Percentiles rank a stretch among this genome's conserved stretches.
phyloP scores from a whole-genome alignment of 768 basidiomycete genomes.

The Agaricus blazei region DNA sequence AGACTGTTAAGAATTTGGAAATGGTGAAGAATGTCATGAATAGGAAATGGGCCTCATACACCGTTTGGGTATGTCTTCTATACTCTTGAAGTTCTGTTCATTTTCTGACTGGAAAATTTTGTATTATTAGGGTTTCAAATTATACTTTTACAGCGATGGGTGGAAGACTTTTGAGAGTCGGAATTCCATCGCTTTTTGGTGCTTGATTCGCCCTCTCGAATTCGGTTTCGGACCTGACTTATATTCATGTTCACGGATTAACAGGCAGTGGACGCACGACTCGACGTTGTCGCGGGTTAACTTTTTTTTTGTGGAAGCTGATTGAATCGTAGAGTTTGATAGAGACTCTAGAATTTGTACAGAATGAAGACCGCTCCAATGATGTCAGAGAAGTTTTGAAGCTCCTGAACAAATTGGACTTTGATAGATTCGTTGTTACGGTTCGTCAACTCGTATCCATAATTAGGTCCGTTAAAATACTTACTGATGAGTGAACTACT shows the following conservation, averaged over 20 bases:
- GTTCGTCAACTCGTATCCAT: constrained; percentile 26
- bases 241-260: constrained; percentile 33
- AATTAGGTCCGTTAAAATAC: neutral
- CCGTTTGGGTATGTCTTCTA: constrained; percentile 63
- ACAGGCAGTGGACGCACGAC: constrained; percentile 66
- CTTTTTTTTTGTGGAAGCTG: neutral
- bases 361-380: constrained; percentile 69
- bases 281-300: constrained; percentile 83
- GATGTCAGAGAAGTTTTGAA: constrained; percentile 66
- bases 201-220: constrained; percentile 2
- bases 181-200: constrained; percentile 79
- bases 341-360: constrained; percentile 57
- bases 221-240: too few species aligned
- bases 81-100: neutral
- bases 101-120: neutral
- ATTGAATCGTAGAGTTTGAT: neutral
- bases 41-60: constrained; percentile 66
- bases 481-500: neutral
- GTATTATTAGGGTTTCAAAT: constrained; percentile 53
- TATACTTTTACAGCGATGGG: constrained; percentile 92
- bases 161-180: constrained; percentile 71
- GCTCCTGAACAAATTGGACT: constrained; percentile 72
- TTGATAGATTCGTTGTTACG: constrained; percentile 79
- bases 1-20: constrained; percentile 85
- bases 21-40: constrained; percentile 71